Conservation (phyloP, 805 yeast species). For the Suhomyces sp. region DNA sequence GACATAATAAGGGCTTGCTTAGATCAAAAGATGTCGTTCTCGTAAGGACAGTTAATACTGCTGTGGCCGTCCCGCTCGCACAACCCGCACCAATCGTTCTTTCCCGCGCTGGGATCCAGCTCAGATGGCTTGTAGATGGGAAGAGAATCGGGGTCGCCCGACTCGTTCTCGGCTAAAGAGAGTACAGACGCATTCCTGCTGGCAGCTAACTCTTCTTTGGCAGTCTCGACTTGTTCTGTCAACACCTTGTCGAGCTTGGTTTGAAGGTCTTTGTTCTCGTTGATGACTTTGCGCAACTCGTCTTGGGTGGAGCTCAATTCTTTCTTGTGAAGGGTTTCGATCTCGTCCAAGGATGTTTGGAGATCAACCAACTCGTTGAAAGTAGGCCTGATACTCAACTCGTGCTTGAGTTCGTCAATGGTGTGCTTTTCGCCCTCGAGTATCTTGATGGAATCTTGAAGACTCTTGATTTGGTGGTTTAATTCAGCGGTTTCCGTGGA, state of each 20-base stretch:
- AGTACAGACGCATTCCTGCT: neutral
- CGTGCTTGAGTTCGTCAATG: conserved; percentile 28
- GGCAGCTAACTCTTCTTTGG: neutral
- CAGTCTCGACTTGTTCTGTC: conserved; percentile 6
- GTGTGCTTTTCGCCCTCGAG: conserved; percentile 12
- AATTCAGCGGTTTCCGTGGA: neutral
- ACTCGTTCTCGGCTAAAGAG: neutral
- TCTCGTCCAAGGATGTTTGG: conserved; percentile 41
- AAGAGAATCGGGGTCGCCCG: conserved; percentile 14
- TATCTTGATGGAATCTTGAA: neutral
- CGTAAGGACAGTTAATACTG: conserved; percentile 85
- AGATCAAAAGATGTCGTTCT: conserved; percentile 50
- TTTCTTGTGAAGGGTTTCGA: conserved; percentile 37
- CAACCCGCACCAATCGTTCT: conserved; percentile 83
- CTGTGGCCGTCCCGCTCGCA: conserved; percentile 91
- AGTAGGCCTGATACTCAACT: conserved; percentile 40
- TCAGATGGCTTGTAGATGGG: conserved; percentile 50
- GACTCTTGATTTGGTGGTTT: neutral
- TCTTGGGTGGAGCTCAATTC: conserved; percentile 28
- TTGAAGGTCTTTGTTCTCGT: conserved; percentile 21
- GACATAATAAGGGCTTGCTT: neutral
- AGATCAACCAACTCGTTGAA: conserved; percentile 42
- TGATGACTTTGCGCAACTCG: conserved; percentile 20
- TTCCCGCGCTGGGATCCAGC: conserved; percentile 70
- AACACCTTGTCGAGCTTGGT: conserved; percentile 11